Evolutionary conservation across 495 filamentous ascomycete genomes (phyloP).

Genomic region (Lophiostoma macrostomum): DNA sequence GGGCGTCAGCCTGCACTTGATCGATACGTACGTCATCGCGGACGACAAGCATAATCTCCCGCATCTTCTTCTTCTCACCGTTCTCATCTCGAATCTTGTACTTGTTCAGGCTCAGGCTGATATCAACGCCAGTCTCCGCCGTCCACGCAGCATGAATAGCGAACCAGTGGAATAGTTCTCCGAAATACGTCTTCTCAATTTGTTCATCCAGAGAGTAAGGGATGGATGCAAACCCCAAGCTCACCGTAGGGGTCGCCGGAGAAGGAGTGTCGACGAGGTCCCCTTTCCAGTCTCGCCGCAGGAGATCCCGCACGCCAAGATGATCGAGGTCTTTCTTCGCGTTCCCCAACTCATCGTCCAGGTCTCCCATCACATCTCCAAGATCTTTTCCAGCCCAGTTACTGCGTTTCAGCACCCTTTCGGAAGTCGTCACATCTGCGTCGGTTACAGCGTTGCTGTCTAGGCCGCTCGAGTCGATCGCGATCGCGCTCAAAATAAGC

Average conservation of each 20-base stretch:
- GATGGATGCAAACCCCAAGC: constrained; percentile 34
- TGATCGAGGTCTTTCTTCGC: constrained; percentile 31
- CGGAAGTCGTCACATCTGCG: constrained; percentile 16
- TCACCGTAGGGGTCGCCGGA: constrained; percentile 28
- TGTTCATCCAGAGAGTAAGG: constrained; percentile 33
- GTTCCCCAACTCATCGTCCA: constrained; percentile 31
- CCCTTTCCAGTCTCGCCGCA: constrained; percentile 35
- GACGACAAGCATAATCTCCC: constrained; percentile 32
- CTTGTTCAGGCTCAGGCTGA: constrained; percentile 29
- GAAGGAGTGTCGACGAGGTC: constrained; percentile 34
- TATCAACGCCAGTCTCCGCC: constrained; percentile 27
- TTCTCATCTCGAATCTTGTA: constrained; percentile 26
- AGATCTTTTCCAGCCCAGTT: constrained; percentile 22
- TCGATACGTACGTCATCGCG: constrained; percentile 34
- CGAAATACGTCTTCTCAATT: constrained; percentile 32
- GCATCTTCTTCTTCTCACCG: constrained; percentile 32
- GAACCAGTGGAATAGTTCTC: constrained; percentile 36
- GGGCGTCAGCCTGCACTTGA: constrained; percentile 30
- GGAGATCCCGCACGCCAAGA: constrained; percentile 30
- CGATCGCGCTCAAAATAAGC: constrained; percentile 34
- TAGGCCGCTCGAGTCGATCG: constrained; percentile 33
- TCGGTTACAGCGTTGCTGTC: constrained; percentile 12
- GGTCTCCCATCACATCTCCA: constrained; percentile 27
- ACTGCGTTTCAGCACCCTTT: constrained; percentile 29
- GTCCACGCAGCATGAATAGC: constrained; percentile 36